Evolutionary conservation across 331 rosid genomes (phyloP).

Genomic region (Prunus yedoensis): DNA sequence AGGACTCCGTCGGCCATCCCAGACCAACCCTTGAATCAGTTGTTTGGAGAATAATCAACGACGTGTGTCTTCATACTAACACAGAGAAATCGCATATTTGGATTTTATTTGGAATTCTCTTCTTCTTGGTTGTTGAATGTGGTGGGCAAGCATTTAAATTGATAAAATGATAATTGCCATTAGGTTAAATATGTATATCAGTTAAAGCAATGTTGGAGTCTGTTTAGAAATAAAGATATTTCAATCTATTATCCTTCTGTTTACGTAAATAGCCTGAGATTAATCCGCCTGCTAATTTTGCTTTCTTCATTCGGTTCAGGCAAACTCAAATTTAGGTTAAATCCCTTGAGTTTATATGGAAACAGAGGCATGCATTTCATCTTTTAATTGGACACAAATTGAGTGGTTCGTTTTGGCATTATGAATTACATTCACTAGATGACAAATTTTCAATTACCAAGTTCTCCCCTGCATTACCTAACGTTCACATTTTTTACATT

Average conservation of each 20-base stretch:
- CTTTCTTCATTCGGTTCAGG: too few species aligned
- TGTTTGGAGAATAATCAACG: neutral
- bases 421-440: too few species aligned
- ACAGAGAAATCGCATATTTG: neutral
- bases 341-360: too few species aligned
- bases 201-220: neutral
- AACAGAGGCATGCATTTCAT: too few species aligned
- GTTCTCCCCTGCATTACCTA: too few species aligned
- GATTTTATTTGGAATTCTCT: neutral
- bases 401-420: too few species aligned
- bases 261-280: neutral
- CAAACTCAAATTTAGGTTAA: too few species aligned
- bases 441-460: too few species aligned
- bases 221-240: neutral
- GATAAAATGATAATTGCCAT: neutral
- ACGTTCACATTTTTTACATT: too few species aligned
- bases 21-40: constrained; percentile 46
- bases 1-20: constrained; percentile 52
- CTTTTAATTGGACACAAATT: too few species aligned
- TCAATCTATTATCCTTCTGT: neutral
- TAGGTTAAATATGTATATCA: neutral
- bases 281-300: too few species aligned
- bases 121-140: neutral
- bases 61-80: too few species aligned
- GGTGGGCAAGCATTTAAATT: neutral